These are phyloP conservation scores for Ganoderma sinense DNA, from an alignment of 1,284 basidiomycete species.

Conservation along the genomic window DNA sequence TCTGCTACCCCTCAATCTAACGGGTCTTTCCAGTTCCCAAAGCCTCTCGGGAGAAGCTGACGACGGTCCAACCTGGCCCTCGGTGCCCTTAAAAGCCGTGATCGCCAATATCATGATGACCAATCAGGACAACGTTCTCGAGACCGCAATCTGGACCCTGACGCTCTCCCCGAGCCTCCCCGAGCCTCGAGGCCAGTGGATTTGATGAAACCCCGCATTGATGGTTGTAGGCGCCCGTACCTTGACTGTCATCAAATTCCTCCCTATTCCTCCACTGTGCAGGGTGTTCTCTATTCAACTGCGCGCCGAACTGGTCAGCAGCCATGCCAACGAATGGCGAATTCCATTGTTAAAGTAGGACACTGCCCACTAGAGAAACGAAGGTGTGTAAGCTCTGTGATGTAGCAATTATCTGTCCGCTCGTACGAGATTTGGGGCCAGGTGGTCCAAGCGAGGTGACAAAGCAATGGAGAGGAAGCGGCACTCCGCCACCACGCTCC, in stretches of 20 bases:
- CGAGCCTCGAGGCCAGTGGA: not conserved
- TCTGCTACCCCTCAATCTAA: not conserved
- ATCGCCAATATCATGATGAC: conserved; percentile 1
- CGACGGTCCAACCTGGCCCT: not conserved
- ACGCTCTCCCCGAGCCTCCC: not conserved
- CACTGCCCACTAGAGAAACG: conserved; percentile 8
- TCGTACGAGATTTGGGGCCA: not conserved
- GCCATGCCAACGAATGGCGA: conserved; percentile 16
- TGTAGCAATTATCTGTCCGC: not conserved
- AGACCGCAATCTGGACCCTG: not conserved
- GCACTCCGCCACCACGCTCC: not conserved
- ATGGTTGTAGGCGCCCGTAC: not conserved
- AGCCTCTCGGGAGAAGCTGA: conserved; percentile 6
- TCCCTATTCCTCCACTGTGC: not conserved
- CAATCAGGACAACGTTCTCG: not conserved
- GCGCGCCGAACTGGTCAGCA: conserved; percentile 9
- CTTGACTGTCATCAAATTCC: not conserved
- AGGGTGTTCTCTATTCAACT: conserved; percentile 1
- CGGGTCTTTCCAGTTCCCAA: not conserved
- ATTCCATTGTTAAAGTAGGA: conserved; percentile 2
- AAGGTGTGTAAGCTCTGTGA: not conserved
- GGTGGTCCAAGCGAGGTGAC: not conserved
- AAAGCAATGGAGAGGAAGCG: not conserved
- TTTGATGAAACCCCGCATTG: not conserved
- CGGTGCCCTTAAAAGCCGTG: not conserved